These are phyloP conservation scores for Ophiostoma triangulosporum DNA, from an alignment of 2,329 filamentous ascomycete species.

Conservation along the genomic window DNA sequence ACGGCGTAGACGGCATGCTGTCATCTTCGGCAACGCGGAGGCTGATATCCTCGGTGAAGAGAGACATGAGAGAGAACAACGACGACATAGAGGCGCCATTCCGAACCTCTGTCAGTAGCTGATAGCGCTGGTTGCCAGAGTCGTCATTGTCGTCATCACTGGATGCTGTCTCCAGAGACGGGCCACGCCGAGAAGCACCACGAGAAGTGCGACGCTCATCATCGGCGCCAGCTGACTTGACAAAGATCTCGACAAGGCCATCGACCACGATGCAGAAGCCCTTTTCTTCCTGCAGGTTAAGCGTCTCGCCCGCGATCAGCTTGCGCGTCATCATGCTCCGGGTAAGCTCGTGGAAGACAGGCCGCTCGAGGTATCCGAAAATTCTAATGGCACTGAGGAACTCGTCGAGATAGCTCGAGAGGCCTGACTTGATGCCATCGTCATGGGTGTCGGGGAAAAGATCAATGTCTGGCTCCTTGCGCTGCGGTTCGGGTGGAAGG, in stretches of 20 bases:
- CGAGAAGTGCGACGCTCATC: background rate
- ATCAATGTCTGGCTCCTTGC: slow-evolving; percentile 91
- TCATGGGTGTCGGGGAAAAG: slow-evolving; percentile 90
- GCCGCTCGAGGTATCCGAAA: slow-evolving; percentile 90
- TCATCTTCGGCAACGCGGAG: slow-evolving; percentile 60
- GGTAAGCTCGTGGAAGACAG: slow-evolving; percentile 95
- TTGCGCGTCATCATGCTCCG: slow-evolving; percentile 97
- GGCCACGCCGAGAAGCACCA: slow-evolving; percentile 25
- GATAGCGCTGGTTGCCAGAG: slow-evolving; percentile 67
- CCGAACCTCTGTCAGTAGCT: slow-evolving; percentile 89
- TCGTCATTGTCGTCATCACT: slow-evolving; percentile 40
- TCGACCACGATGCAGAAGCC: slow-evolving; percentile 97
- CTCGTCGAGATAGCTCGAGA: slow-evolving; percentile 95
- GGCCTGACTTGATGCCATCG: slow-evolving; percentile 73
- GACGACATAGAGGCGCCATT: slow-evolving; percentile 98
- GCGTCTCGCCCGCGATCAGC: slow-evolving; percentile 86
- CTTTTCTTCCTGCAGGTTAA: slow-evolving; percentile 93
- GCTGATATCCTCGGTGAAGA: slow-evolving; percentile 92
- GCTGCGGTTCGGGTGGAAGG: slow-evolving; percentile 82
- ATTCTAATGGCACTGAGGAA: slow-evolving; percentile 98
- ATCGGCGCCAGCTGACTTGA: slow-evolving; percentile 62
- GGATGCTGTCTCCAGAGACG: slow-evolving; percentile 24
- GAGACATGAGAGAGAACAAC: slow-evolving; percentile 86
- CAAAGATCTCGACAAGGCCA: slow-evolving; percentile 91
- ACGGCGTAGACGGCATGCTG: slow-evolving; percentile 18